phyloP scores from a whole-genome alignment of 225 moss, liverwort and hornwort species.

The Polytrichum commune region DNA sequence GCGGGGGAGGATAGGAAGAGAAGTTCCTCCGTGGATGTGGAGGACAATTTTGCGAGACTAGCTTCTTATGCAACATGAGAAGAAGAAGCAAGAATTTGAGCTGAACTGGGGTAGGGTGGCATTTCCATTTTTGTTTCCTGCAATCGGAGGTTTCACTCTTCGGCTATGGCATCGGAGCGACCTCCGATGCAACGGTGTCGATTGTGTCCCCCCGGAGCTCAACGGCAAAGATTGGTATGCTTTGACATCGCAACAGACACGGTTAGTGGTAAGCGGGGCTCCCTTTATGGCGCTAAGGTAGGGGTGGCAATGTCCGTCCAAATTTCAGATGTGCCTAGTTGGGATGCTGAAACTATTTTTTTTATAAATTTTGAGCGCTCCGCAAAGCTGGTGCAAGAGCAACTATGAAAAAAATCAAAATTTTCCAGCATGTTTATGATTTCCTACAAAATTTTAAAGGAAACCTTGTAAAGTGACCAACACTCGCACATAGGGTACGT shows the following conservation, averaged over 20 bases:
- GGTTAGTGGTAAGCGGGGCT: constrained; percentile 93
- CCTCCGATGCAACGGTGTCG: constrained; percentile 75
- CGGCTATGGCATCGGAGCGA: constrained; percentile 94
- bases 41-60: constrained; percentile 30
- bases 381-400: too few relatives aligned
- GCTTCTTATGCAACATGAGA: constrained; percentile 21
- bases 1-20: constrained; percentile 23
- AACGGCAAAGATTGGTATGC: constrained; percentile 82
- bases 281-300: constrained; percentile 92
- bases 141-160: constrained; percentile 83
- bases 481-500: too few relatives aligned
- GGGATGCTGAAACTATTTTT: too few relatives aligned
- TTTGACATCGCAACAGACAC: constrained; percentile 68
- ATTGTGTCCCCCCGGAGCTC: constrained; percentile 54
- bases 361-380: too few relatives aligned
- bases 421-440: too few relatives aligned
- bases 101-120: constrained; percentile 43
- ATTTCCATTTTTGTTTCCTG: constrained; percentile 86
- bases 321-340: too few relatives aligned
- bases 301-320: too few relatives aligned
- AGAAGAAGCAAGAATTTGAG: constrained; percentile 8
- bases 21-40: constrained; percentile 40
- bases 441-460: too few relatives aligned
- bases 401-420: too few relatives aligned
- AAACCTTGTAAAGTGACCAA: too few relatives aligned